A percentile compares a stretch with the other conserved stretches of the same genome.
phyloP scores from a whole-genome alignment of 306 rosid species.

The Erythrophleum fordii region DNA sequence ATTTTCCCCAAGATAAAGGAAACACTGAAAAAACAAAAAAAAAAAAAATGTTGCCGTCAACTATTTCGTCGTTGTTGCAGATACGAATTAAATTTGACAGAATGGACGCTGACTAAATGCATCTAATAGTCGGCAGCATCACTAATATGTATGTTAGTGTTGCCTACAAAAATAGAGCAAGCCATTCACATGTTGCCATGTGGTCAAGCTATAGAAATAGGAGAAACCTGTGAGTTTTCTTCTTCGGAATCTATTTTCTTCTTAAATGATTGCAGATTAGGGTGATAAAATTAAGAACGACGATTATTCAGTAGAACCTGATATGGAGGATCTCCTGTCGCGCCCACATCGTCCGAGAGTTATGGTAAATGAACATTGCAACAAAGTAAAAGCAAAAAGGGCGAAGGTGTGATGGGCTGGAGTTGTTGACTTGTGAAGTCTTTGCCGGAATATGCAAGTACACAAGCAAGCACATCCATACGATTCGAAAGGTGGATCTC shows the following conservation, averaged over 20 bases:
- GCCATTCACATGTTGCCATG: neutral
- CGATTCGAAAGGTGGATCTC: neutral
- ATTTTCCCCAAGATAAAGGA: neutral
- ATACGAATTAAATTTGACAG: neutral
- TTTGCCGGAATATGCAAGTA: neutral
- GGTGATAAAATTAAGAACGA: neutral
- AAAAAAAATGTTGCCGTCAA: too few species aligned
- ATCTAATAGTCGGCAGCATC: neutral
- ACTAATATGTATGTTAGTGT: neutral
- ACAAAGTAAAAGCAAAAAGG: neutral
- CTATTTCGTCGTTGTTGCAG: neutral
- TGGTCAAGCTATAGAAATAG: neutral
- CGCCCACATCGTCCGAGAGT: neutral
- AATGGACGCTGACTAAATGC: neutral
- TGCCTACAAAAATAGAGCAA: neutral
- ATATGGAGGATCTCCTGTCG: neutral
- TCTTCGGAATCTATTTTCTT: neutral
- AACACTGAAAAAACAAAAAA: too few species aligned
- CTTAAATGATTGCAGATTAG: too few species aligned
- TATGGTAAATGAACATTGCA: neutral
- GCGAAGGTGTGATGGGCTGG: neutral
- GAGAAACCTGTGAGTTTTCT: neutral
- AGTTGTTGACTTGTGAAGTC: neutral
- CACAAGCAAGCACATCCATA: neutral
- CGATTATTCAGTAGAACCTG: neutral